phyloP scores from a whole-genome alignment of 2,329 filamentous ascomycete genomes.

The Fusarium proliferatum region DNA sequence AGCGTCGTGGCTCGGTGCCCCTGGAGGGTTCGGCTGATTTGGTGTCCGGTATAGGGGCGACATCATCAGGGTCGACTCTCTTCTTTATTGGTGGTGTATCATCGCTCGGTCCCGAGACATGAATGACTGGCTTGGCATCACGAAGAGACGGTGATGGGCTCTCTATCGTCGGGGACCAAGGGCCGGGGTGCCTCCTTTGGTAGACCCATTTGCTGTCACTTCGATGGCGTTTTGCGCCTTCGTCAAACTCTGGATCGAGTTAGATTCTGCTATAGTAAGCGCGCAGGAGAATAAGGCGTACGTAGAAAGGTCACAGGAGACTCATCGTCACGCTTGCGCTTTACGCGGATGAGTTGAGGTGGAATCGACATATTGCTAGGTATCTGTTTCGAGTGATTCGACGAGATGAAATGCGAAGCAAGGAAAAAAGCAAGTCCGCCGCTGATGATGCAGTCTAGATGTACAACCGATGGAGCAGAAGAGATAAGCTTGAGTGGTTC shows the following conservation, averaged over 20 bases:
- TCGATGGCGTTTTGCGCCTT: conserved; percentile 63
- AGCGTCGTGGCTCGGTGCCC: conserved; percentile 59
- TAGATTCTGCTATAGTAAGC: conserved; percentile 20
- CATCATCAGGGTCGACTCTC: conserved; percentile 1
- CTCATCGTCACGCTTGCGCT: conserved; percentile 68
- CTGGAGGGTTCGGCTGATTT: conserved; percentile 12
- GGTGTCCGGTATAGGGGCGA: conserved; percentile 19
- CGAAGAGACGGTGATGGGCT: conserved; percentile 30
- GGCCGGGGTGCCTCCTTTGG: conserved; percentile 58
- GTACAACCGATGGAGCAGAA: not conserved
- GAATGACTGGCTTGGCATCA: conserved; percentile 58
- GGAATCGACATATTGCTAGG: conserved; percentile 63
- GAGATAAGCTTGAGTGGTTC: not conserved
- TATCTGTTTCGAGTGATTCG: not conserved
- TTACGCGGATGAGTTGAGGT: conserved; percentile 69
- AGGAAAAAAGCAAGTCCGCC: not conserved
- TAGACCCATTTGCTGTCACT: conserved; percentile 66
- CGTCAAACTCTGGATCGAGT: conserved; percentile 60
- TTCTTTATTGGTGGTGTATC: conserved; percentile 22
- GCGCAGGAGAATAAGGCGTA: conserved; percentile 48
- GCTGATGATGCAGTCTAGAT: not conserved
- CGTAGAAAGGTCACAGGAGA: conserved; percentile 66
- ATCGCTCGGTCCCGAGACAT: conserved; percentile 57
- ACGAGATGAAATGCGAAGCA: not conserved
- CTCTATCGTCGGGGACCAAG: conserved; percentile 40